Conservation (phyloP, 2,329 filamentous ascomycete genomes). For the Fusarium nisikadoi region DNA sequence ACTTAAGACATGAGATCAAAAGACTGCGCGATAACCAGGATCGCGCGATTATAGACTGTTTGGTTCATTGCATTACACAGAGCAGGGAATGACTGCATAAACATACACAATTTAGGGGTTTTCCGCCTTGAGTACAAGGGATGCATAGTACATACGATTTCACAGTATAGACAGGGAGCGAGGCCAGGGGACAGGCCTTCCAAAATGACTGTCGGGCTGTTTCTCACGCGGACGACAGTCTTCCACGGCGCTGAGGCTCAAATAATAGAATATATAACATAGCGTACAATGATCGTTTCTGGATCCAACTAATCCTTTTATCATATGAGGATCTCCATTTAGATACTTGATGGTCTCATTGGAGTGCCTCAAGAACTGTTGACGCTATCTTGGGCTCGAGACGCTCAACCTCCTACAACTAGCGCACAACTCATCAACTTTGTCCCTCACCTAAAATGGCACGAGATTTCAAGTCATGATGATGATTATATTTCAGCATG, state of each 20-base stretch:
- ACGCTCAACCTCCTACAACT: background rate
- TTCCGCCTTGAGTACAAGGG: background rate
- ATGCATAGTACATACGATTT: background rate
- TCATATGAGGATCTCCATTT: background rate
- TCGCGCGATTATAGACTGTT: constrained; percentile 3
- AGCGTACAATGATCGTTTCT: background rate
- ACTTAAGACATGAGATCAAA: background rate
- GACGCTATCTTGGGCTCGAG: background rate
- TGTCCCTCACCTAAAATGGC: background rate
- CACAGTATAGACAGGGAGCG: constrained; percentile 7
- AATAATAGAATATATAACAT: constrained; percentile 7
- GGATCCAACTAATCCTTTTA: background rate
- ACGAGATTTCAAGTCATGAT: background rate
- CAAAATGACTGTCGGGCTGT: background rate
- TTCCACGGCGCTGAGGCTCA: background rate
- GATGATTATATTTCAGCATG: background rate
- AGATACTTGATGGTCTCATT: background rate
- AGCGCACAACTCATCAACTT: background rate
- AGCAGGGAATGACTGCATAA: constrained; percentile 5
- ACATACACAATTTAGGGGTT: constrained; percentile 8
- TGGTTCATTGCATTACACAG: constrained; percentile 12
- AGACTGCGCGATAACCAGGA: background rate
- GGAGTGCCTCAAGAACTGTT: background rate
- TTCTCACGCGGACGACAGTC: background rate
- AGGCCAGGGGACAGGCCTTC: background rate